These are phyloP conservation scores for Vitis hybrid DNA, from an alignment of 177 flowering plant species.

Conservation along the genomic window DNA sequence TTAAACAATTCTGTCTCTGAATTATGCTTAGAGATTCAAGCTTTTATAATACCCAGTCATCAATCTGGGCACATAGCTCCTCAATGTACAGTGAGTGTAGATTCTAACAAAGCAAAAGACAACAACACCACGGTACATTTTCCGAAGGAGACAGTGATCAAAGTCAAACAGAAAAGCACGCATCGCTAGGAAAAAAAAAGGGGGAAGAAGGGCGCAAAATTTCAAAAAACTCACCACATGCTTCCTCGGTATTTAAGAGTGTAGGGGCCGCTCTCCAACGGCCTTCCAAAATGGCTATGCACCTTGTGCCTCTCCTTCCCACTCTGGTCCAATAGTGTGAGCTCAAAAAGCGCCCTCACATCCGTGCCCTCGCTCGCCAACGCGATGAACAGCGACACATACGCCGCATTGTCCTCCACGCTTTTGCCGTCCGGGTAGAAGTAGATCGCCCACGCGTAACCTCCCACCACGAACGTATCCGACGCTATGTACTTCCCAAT, in stretches of 20 bases:
- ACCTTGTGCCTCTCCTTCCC: slow-evolving; percentile 74
- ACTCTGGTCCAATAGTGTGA: slow-evolving; percentile 76
- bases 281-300: slow-evolving; percentile 73
- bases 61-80: neutral
- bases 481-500: slow-evolving; percentile 67
- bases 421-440: slow-evolving; percentile 79
- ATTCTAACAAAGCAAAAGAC: too few species aligned
- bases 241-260: slow-evolving; percentile 75
- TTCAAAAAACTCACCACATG: slow-evolving; percentile 55
- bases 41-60: neutral
- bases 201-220: neutral
- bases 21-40: neutral
- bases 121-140: too few species aligned
- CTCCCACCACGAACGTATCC: slow-evolving; percentile 67
- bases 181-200: neutral
- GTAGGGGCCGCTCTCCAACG: slow-evolving; percentile 71
- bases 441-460: slow-evolving; percentile 73
- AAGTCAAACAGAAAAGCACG: slow-evolving; percentile 1
- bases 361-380: slow-evolving; percentile 74
- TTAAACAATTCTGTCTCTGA: too few species aligned
- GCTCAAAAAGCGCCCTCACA: slow-evolving; percentile 71
- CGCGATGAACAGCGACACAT: slow-evolving; percentile 70
- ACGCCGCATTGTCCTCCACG: slow-evolving; percentile 58
- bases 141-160: neutral
- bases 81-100: neutral